A percentile compares a stretch with the other conserved stretches of the same genome.
Conservation (phyloP, 2,329 filamentous ascomycete genomes). For the Neopestalotiopsis rosae region DNA sequence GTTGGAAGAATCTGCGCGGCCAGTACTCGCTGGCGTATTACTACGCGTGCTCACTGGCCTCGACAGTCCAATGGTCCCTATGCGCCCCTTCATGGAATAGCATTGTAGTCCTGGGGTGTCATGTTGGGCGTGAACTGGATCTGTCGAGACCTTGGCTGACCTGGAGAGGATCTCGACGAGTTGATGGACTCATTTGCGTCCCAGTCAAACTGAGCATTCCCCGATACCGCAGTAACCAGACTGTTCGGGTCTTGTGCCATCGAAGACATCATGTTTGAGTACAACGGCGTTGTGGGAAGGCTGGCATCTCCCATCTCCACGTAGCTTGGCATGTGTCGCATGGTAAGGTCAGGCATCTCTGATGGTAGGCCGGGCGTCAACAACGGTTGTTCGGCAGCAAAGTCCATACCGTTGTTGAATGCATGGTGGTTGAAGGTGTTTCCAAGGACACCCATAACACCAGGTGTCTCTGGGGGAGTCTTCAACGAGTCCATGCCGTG, state of each 20-base stretch:
- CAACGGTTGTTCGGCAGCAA: constrained; percentile 53
- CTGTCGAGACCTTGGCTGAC: constrained; percentile 43
- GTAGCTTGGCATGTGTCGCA: constrained; percentile 50
- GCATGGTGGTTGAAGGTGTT: constrained; percentile 43
- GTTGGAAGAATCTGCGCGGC: background rate
- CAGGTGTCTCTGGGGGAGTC: constrained; percentile 60
- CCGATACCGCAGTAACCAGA: constrained; percentile 39
- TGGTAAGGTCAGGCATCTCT: constrained; percentile 49
- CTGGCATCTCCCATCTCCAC: constrained; percentile 42
- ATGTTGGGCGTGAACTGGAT: constrained; percentile 53
- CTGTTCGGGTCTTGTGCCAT: constrained; percentile 39
- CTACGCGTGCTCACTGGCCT: background rate
- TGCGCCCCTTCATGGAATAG: constrained; percentile 27
- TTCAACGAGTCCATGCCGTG: constrained; percentile 47
- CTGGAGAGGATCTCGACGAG: constrained; percentile 42
- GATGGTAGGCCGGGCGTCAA: constrained; percentile 54
- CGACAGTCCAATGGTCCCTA: background rate
- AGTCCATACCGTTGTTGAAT: constrained; percentile 29
- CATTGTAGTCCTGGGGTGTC: constrained; percentile 48
- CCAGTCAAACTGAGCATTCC: constrained; percentile 57
- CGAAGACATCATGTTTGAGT: constrained; percentile 48
- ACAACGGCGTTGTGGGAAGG: constrained; percentile 56
- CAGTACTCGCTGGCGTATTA: too few species aligned
- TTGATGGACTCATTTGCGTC: constrained; percentile 48
- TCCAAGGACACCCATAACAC: constrained; percentile 47